Conservation (phyloP, 1,139 yeast genomes). For the Nakaseomyces kungkrabaensis region DNA sequence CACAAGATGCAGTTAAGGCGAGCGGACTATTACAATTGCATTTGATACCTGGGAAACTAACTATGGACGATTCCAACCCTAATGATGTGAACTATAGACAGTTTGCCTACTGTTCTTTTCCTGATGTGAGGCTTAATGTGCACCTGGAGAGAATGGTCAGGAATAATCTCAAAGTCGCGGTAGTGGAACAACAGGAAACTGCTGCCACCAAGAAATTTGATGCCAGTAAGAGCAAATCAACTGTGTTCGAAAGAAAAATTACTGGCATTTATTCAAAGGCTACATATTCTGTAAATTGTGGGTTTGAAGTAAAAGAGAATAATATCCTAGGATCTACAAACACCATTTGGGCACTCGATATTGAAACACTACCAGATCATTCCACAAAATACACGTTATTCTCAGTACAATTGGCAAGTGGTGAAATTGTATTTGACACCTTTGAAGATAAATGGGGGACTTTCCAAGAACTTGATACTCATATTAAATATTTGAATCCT, state of each 20-base stretch:
- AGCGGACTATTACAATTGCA: constrained; percentile 59
- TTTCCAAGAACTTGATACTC: constrained; percentile 56
- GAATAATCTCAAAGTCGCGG: constrained; percentile 67
- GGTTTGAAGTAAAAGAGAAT: constrained; percentile 37
- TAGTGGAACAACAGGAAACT: constrained; percentile 78
- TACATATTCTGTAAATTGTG: constrained; percentile 44
- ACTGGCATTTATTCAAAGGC: constrained; percentile 75
- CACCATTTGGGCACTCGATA: constrained; percentile 23
- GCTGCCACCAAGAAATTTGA: constrained; percentile 54
- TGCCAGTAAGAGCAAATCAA: constrained; percentile 28
- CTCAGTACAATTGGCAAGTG: constrained; percentile 69
- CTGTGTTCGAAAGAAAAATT: constrained; percentile 56
- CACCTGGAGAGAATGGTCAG: constrained; percentile 60
- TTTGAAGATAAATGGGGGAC: constrained; percentile 46
- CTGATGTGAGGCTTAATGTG: constrained; percentile 61
- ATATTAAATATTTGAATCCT: constrained; percentile 66
- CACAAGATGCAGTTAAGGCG: constrained; percentile 69
- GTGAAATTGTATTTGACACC: constrained; percentile 62
- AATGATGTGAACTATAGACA: constrained; percentile 40
- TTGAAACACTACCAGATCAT: constrained; percentile 16
- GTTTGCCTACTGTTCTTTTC: constrained; percentile 80
- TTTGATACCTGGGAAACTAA: constrained; percentile 56
- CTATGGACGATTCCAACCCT: constrained; percentile 38
- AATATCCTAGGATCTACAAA: constrained; percentile 21
- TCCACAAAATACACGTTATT: constrained; percentile 20